These are phyloP conservation scores for Tylopilus subfusipes DNA, from an alignment of 768 basidiomycete species.

Conservation along the genomic window DNA sequence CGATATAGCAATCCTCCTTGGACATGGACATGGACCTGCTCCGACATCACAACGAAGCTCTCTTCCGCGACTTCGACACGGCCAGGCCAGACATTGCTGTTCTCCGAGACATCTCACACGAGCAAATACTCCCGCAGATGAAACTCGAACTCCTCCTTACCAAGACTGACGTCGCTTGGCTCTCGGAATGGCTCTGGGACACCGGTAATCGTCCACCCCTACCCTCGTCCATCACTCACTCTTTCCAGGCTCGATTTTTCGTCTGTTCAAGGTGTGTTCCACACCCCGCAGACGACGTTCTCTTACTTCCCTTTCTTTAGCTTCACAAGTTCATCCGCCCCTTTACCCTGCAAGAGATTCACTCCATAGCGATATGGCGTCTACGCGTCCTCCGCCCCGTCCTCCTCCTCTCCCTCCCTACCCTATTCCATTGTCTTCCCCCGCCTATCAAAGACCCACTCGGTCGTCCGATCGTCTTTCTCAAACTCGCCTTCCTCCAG, in stretches of 20 bases:
- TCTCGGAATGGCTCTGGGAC: slow-evolving; percentile 62
- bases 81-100: slow-evolving; percentile 45
- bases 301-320: slow-evolving; percentile 32
- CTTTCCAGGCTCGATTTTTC: slow-evolving; percentile 49
- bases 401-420: slow-evolving; percentile 30
- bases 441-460: slow-evolving; percentile 52
- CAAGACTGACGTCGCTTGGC: slow-evolving; percentile 46
- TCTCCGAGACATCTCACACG: slow-evolving; percentile 50
- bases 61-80: slow-evolving; percentile 49
- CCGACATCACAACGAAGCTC: slow-evolving; percentile 42
- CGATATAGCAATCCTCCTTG: too few species aligned
- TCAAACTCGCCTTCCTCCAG: slow-evolving; percentile 45
- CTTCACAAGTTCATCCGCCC: slow-evolving; percentile 64
- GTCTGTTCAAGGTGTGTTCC: slow-evolving; percentile 56
- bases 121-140: slow-evolving; percentile 58
- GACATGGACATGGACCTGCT: slow-evolving; percentile 19
- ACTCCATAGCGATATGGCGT: slow-evolving; percentile 57
- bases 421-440: slow-evolving; percentile 53
- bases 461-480: slow-evolving; percentile 60
- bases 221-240: neutral
- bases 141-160: slow-evolving; percentile 54
- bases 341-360: slow-evolving; percentile 57
- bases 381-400: slow-evolving; percentile 35
- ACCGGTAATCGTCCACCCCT: slow-evolving; percentile 40
- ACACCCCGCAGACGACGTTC: neutral